Evolutionary conservation across 1,139 yeast genomes (phyloP).

Genomic region (Kurtzmaniella quercitrusa): DNA sequence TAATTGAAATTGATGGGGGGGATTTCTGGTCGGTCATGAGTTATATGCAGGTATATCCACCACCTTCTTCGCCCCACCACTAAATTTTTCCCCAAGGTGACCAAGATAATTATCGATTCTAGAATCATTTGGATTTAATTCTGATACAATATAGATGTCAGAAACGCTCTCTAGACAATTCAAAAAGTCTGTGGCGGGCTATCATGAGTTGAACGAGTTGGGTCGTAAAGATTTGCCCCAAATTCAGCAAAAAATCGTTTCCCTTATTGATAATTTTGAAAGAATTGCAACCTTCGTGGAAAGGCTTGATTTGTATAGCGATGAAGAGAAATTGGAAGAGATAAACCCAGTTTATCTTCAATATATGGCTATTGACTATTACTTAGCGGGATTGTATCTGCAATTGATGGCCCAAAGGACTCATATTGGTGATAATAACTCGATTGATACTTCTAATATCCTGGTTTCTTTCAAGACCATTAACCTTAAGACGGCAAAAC

Average conservation of each 20-base stretch:
- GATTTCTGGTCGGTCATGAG: no score
- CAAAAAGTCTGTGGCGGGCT: slow-evolving; percentile 1
- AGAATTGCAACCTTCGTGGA: slow-evolving; percentile 22
- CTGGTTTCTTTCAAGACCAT: slow-evolving; percentile 25
- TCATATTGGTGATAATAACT: not conserved
- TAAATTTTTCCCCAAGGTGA: no score
- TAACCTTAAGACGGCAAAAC: slow-evolving; percentile 39
- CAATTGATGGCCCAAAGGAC: slow-evolving; percentile 6
- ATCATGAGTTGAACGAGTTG: not conserved
- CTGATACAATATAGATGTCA: not conserved
- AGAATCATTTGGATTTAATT: no score
- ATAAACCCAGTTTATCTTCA: slow-evolving; percentile 53
- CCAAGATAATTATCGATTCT: no score
- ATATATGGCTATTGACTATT: slow-evolving; percentile 48
- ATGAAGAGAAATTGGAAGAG: slow-evolving; percentile 57
- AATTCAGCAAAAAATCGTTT: slow-evolving; percentile 21
- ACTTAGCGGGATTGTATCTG: slow-evolving; percentile 37
- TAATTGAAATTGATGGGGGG: no score
- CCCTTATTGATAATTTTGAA: slow-evolving; percentile 24
- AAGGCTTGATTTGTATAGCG: slow-evolving; percentile 49
- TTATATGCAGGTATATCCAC: no score
- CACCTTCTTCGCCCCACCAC: no score
- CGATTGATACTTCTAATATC: slow-evolving; percentile 11
- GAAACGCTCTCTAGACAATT: slow-evolving; percentile 3
- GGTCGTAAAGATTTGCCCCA: slow-evolving; percentile 23